Conservation (phyloP, 2,329 filamentous ascomycete genomes). For the Fusarium euwallaceae region DNA sequence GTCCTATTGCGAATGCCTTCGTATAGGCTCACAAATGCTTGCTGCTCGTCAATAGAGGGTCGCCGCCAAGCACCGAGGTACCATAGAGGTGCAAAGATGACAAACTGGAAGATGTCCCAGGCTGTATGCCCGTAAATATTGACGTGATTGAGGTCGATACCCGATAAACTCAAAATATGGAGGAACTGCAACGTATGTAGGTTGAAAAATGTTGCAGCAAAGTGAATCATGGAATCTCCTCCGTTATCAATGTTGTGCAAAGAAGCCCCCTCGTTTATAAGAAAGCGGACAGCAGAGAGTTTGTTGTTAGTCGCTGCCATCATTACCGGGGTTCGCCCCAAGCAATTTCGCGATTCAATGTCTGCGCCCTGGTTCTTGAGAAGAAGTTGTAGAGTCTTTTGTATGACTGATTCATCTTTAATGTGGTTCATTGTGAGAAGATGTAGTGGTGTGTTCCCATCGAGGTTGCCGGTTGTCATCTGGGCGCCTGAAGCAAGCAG, state of each 20-base stretch:
- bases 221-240: neutral
- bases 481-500: slow-evolving; percentile 12
- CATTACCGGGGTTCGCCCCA: neutral
- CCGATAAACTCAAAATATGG: neutral
- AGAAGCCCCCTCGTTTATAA: neutral
- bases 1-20: neutral
- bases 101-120: neutral
- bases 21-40: neutral
- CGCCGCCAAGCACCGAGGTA: fast-evolving
- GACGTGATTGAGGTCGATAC: neutral
- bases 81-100: neutral
- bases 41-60: neutral
- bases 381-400: neutral
- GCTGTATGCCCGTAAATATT: neutral
- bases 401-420: neutral
- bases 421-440: neutral
- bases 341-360: neutral
- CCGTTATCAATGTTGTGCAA: neutral
- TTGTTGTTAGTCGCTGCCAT: fast-evolving
- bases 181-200: neutral
- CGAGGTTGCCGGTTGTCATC: neutral
- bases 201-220: neutral
- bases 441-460: neutral
- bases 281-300: neutral
- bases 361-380: neutral